Evolutionary conservation across 257 asterid species (phyloP), one percentile per base, ranked within the genome.

Genomic region (Fraxinus pennsylvanica): DNA sequence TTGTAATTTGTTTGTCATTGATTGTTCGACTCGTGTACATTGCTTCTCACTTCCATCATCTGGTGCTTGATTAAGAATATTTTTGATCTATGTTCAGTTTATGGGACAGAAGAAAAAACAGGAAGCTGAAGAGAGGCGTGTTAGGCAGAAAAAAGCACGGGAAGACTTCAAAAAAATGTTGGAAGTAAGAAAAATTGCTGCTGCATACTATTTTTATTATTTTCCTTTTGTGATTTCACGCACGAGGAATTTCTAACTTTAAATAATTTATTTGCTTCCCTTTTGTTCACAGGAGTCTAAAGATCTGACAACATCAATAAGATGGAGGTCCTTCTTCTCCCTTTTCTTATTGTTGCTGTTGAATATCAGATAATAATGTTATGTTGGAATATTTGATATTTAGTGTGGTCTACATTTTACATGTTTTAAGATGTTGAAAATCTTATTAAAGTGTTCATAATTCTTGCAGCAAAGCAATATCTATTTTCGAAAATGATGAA

Each of bases 121-220:
- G 76, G 99, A 96, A 85, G 94, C 90, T 79, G 98, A 96, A 78
- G 98, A 93, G 84, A 93, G 86, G 74, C 98, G 97, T 21, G 83
- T 82, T 73, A 89, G 91, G 75, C 93, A 85, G 89, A 93, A 91
- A 85, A 91, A 87, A 79, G 96, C 96, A 30, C 88, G 87, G 80
- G 97, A 93, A 76, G 96, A 91, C 84, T 96, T 91, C 85, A 96
- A 81, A 86, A 87, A 77, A 76, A 93, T 96, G 98, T 82, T 93
- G 79, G 97, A 90, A 82, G 99, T 96, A 86, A 74, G 90, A 81
- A 59, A 67, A 35, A 73, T 35, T 63, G 41, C 54, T 38, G 13
- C 57, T 73, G 66, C 59, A 57, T 72, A 71, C 33, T 27, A 47
- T 32, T 38, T 5, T 7, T 10, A 10, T 41, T 43, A 13, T 13